Base-by-base conservation (phyloP, 2,329 filamentous ascomycete genomes). In the Sclerotinia sclerotiorum region DNA sequence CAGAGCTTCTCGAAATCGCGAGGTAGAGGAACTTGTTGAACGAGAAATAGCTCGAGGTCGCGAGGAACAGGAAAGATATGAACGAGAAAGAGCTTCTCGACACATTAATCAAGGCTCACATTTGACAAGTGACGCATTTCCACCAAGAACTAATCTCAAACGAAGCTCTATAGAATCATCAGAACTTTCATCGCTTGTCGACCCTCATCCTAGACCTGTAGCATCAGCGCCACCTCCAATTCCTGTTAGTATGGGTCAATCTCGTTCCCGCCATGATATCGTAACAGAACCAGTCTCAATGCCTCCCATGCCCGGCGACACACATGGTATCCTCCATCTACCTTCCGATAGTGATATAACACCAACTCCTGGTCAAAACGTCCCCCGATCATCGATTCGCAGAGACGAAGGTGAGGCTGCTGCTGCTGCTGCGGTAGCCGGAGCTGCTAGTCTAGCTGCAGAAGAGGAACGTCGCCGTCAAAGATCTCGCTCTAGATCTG, bases 91-190 rank as follows among this genome's bases (percentile, higher is more conserved):
- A 65, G 85, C 87, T 29, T 85, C 91, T 6, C 69, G 85, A 84
- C 63, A 81, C 81, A 56, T 78, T 84, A 68, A 81, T 81, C 65
- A 83, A 84, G 69, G 77, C 81, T 32, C 84, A 84, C 83, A 83
- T 73, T 92, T 87, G 70, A 92, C 90, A 2, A 90, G 87, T 39
- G 91, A 93, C 76, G 89, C 89, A 35, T 82, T 84, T 69, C 80
- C 81, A 3, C 83, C 83, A 21, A 60, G 64, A 60, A 51, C 44
- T 48, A n/a, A 67, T 27, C 83, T 85, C 2, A 79, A 84, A 60
- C 80, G 79, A 49, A 63, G 44, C 27, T 74, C 73, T 11, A 65
- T 72, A 44, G 62, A 72, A 32, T 74, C 76, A 10, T 78, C 77
- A 10, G 73, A 77, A 52, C 69, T 78, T 17, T 75, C 73, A 11